phyloP scores from a whole-genome alignment of 2,329 filamentous ascomycete genomes.

The Xylariales sp. region DNA sequence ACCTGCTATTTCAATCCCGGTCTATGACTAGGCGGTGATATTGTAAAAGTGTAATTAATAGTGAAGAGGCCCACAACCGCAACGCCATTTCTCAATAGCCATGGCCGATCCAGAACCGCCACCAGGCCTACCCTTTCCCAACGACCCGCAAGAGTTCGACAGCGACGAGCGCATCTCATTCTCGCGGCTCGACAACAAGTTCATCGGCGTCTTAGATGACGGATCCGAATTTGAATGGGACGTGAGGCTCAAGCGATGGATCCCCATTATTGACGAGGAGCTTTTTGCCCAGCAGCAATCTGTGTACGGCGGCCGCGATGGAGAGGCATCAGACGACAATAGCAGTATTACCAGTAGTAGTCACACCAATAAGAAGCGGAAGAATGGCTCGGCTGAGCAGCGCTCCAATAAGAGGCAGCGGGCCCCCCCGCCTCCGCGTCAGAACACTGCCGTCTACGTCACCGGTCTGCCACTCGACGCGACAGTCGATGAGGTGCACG shows the following conservation, averaged over 20 bases:
- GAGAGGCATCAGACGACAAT: constrained; percentile 53
- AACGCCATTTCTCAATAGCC: not conserved
- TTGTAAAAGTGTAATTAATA: not conserved
- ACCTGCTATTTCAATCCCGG: not conserved
- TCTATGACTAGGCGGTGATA: not conserved
- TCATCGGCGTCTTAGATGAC: constrained; percentile 84
- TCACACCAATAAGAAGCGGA: constrained; percentile 53
- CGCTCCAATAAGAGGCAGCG: constrained; percentile 61
- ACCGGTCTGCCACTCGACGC: constrained; percentile 86
- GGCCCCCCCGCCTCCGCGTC: constrained; percentile 62
- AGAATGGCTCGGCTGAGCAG: constrained; percentile 54
- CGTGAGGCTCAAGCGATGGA: constrained; percentile 76
- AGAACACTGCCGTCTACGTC: constrained; percentile 93
- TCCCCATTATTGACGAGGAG: constrained; percentile 67
- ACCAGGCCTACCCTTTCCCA: constrained; percentile 60
- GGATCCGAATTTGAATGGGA: constrained; percentile 89
- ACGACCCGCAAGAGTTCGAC: constrained; percentile 75
- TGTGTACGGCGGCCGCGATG: constrained; percentile 46
- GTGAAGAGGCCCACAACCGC: not conserved
- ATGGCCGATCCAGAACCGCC: constrained; percentile 44
- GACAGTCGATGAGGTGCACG: constrained; percentile 81
- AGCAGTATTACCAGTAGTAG: constrained; percentile 46
- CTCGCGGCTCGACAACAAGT: constrained; percentile 84
- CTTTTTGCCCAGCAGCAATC: constrained; percentile 51
- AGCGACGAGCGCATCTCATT: constrained; percentile 85